Base-by-base conservation (phyloP, 768 basidiomycete genomes). In the Boletus huronensis region DNA sequence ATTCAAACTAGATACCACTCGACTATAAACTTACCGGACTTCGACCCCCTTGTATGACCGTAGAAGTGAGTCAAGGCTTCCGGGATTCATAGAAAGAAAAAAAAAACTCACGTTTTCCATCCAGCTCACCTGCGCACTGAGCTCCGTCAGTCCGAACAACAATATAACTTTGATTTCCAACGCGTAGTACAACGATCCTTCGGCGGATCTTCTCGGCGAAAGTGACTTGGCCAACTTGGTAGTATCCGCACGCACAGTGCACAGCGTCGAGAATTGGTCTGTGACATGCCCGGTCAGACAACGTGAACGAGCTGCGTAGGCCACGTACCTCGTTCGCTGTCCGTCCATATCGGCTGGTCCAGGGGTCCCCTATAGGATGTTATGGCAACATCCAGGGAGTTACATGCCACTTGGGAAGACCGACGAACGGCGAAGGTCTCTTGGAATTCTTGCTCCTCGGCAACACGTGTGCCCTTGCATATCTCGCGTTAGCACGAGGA, bases 111-210 rank as follows among this genome's bases (percentile, higher is more conserved):
- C 79, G 48, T 75, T 71, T 40, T 81, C 79, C 57, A 70, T 65
- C 81, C 81, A 83, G 25, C 72, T 69, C 45, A 83, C 73, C 45
- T 80, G 77, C 0, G 80, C 81, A 53, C 73, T 76, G 56, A 82
- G 62, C 55, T 83, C 82, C 3, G 80, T 82, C 43, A 78, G 58
- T 5, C 82, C 82, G 51, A 83, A 81, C 8, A 77, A 64, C 23
- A 83, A 55, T 10, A 82, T 68, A 6, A 83, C 54, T 10, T 66
- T 68, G 46, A 70, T 55, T 16, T 70, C 70, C 39, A 70, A 52
- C 17, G 54, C 55, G n/a, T 59, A 68, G 40, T 71, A 70, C 58
- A 46, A 7, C 23, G 54, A 32, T 3, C 68, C 70, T 3, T 71
- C 62, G 0, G 55, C 21, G 5, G 68, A 52, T 11, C 60, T 60